Percentiles rank a stretch among this genome's conserved stretches.
Evolutionary conservation across 768 basidiomycete species (phyloP).

Genomic region (Mycena venus): DNA sequence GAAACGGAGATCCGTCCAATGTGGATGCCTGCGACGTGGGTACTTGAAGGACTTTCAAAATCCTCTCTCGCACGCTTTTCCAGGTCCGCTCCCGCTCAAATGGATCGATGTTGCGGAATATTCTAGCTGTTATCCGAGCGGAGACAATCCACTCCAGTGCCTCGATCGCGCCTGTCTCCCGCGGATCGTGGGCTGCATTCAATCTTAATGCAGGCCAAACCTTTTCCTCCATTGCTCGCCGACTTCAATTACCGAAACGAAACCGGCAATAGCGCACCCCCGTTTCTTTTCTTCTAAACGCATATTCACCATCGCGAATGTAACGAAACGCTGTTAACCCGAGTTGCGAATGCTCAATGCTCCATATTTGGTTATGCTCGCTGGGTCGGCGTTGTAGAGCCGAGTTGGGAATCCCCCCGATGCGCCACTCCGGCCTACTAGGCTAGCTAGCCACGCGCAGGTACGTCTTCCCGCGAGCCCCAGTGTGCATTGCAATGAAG

Average conservation of each 20-base stretch:
- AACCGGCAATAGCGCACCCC: background rate
- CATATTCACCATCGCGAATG: slow-evolving; percentile 1
- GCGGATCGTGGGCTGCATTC: slow-evolving; percentile 12
- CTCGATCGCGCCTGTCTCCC: slow-evolving; percentile 1
- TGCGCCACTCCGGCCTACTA: background rate
- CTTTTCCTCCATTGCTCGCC: background rate
- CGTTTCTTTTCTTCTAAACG: background rate
- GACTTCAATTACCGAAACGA: background rate
- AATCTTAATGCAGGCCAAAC: background rate
- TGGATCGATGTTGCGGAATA: background rate
- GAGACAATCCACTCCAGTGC: background rate
- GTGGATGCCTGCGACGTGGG: background rate
- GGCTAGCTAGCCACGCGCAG: background rate
- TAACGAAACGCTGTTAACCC: background rate
- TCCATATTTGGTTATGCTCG: slow-evolving; percentile 4
- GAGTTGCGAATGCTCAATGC: slow-evolving; percentile 11
- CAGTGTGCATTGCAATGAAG: background rate
- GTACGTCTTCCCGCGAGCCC: slow-evolving; percentile 20
- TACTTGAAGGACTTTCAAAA: background rate
- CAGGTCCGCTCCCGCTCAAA: background rate
- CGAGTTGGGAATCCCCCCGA: slow-evolving; percentile 5
- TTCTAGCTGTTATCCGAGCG: slow-evolving; percentile 2
- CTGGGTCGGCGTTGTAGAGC: background rate
- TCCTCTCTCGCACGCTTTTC: background rate
- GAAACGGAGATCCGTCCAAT: background rate